A percentile compares a stretch with the other conserved stretches of the same genome.
These are phyloP conservation scores for Colletotrichum paranaense DNA, from an alignment of 2,329 filamentous ascomycete genomes.

Conservation along the genomic window DNA sequence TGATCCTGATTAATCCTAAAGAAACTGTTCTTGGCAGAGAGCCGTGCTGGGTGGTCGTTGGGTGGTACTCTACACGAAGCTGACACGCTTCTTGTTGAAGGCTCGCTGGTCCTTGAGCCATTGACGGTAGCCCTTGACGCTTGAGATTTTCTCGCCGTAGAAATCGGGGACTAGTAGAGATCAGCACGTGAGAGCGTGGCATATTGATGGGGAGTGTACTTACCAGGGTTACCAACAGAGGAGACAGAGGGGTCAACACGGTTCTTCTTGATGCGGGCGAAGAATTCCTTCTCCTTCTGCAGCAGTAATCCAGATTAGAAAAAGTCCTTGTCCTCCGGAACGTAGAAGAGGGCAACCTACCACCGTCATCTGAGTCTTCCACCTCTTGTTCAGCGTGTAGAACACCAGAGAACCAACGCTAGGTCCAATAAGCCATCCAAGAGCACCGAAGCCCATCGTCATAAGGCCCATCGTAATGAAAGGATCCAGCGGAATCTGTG, in stretches of 20 bases:
- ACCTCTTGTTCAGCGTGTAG: constrained; percentile 77
- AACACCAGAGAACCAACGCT: constrained; percentile 85
- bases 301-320: constrained; percentile 18
- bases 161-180: constrained; percentile 81
- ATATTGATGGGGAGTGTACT: constrained; percentile 33
- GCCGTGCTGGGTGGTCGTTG: not conserved
- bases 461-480: constrained; percentile 86
- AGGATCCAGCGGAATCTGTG: constrained; percentile 85
- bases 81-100: constrained; percentile 90
- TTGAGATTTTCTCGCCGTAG: constrained; percentile 98
- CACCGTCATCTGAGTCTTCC: constrained; percentile 77
- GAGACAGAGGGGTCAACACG: constrained; percentile 91
- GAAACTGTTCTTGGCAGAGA: constrained; percentile 13
- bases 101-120: constrained; percentile 98
- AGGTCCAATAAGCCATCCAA: constrained; percentile 90
- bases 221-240: constrained; percentile 86
- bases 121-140: constrained; percentile 88
- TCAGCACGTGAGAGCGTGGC: not conserved
- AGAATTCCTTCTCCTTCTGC: constrained; percentile 94
- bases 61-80: constrained; percentile 61
- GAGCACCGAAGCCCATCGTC: constrained; percentile 79
- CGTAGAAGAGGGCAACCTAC: constrained; percentile 54
- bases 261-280: constrained; percentile 89
- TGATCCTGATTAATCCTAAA: constrained; percentile 25
- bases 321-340: not conserved